Evolutionary conservation across 805 yeast species (phyloP), one percentile per base, ranked within the genome.

Genomic region (Myxozyma kluyveri): DNA sequence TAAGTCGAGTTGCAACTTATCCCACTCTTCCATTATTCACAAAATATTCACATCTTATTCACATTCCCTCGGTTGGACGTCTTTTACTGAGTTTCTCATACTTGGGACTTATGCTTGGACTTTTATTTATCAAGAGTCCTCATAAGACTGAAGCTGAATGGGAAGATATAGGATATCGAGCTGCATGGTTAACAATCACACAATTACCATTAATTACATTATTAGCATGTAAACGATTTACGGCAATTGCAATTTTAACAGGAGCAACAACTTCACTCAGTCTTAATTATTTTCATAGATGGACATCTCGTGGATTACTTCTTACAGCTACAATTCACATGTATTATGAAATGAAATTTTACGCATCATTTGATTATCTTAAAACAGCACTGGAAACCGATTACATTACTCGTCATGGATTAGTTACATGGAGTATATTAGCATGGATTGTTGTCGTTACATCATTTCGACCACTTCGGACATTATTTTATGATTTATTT

Each of bases 381-480:
- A 24, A 31, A 7, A n/a, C 37, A 29, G 52, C 48, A 31, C 46
- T 63, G 23, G 22, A 45, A 14, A 55, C 50, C 4, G 51, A 63
- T 23, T 45, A 44, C 10, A 47, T 62, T 14, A 53, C 56, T 26
- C 40, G 52, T 19, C 32, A 49, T 23, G 67, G 67, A 2, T 29
- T 65, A 7, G 62, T 58, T 2, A 54, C 68, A 10, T 63, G 57
- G 49, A 45, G 52, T 24, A 36, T 63, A 6, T 42, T 63, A 4
- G 54, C 56, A 14, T 60, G 60, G 62, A 60, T 62, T 26, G 57
- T 63, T 23, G 26, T 63, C 4, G 23, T 50, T n/a, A 49, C 65
- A 3, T 49, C 61, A 42, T 68, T 72, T 45, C 69, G 73, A 50
- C 55, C 65, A 1, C 24, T 63, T 18, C 54, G 66, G 12, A 40